These are phyloP conservation scores for Suhomyces sp. DNA, from an alignment of 805 yeast species.

Conservation along the genomic window DNA sequence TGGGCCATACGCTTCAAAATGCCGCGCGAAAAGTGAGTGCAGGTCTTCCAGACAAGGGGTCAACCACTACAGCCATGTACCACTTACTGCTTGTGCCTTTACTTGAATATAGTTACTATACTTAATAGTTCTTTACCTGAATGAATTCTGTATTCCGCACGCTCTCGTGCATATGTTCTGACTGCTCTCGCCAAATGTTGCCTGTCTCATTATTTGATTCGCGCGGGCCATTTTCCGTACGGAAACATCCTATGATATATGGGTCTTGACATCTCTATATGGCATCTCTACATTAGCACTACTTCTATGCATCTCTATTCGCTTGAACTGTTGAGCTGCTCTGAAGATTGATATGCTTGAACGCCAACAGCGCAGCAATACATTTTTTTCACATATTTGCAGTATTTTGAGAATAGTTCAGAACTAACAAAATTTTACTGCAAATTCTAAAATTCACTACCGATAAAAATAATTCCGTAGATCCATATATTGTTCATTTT, in stretches of 20 bases:
- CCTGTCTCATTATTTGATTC: neutral
- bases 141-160: neutral
- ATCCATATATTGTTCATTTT: neutral
- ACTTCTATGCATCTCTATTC: too few species aligned
- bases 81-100: neutral
- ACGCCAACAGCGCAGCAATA: too few species aligned
- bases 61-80: neutral
- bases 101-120: neutral
- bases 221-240: neutral
- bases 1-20: neutral
- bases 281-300: too few species aligned
- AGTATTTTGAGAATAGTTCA: too few species aligned
- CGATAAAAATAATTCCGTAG: too few species aligned
- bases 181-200: neutral
- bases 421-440: too few species aligned
- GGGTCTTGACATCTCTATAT: too few species aligned
- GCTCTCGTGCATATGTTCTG: neutral
- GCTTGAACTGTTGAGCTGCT: too few species aligned
- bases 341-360: too few species aligned
- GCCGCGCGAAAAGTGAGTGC: neutral
- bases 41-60: neutral
- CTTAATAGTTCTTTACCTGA: neutral
- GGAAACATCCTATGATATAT: too few species aligned
- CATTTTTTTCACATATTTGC: too few species aligned
- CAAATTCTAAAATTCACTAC: too few species aligned